These are phyloP conservation scores for Hirsutella rhossiliensis DNA, from an alignment of 2,329 filamentous ascomycete genomes.

Conservation along the genomic window DNA sequence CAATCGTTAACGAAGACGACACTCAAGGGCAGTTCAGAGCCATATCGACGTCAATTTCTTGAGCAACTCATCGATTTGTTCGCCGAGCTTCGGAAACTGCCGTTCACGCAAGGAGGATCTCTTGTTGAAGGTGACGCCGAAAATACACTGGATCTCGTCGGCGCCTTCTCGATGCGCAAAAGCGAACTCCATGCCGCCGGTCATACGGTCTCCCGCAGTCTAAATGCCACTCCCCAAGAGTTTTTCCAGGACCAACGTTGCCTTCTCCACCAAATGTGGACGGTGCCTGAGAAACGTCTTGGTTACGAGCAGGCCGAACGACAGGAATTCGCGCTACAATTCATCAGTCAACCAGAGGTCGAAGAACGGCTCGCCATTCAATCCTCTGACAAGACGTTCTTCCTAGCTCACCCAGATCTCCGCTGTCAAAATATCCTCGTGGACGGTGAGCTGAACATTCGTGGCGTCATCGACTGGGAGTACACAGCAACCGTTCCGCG, in stretches of 20 bases:
- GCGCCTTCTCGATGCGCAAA: background rate
- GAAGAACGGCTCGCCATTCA: background rate
- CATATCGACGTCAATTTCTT: background rate
- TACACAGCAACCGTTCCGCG: background rate
- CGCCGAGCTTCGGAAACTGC: background rate
- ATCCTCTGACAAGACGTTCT: background rate
- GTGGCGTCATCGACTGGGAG: background rate
- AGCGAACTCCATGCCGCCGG: background rate
- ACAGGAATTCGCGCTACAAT: background rate
- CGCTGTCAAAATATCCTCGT: background rate
- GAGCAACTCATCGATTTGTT: background rate
- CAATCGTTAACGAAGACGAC: background rate
- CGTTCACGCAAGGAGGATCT: background rate
- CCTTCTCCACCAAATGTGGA: background rate
- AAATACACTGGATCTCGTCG: background rate
- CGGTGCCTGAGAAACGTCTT: background rate
- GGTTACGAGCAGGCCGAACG: background rate
- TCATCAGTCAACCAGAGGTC: background rate
- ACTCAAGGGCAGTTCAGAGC: background rate
- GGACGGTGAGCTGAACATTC: background rate
- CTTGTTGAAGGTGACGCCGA: background rate
- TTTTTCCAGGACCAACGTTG: background rate
- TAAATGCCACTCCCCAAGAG: background rate
- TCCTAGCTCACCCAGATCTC: background rate
- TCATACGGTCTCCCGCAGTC: background rate